phyloP scores from a whole-genome alignment of 2,329 filamentous ascomycete genomes.

The Phymatotrichopsis omnivora region DNA sequence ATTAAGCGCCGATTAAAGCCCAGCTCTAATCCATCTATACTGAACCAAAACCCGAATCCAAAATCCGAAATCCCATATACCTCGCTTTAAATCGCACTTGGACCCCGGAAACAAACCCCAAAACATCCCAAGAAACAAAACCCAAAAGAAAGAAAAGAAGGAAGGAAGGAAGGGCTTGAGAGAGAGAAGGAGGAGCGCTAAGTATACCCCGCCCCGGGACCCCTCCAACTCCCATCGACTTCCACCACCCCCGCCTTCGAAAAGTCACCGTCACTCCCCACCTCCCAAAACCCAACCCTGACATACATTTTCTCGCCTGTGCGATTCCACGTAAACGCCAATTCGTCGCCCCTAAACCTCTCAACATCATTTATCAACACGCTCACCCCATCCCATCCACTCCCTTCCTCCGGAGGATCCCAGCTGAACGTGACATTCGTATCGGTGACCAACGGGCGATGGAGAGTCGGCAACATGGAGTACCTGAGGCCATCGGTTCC shows the following conservation, averaged over 20 bases:
- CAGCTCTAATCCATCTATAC: too few relatives aligned
- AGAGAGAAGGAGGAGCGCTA: too few relatives aligned
- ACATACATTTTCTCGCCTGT: conserved; percentile 23
- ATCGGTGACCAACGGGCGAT: conserved; percentile 41
- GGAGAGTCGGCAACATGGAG: conserved; percentile 49
- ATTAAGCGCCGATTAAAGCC: too few relatives aligned
- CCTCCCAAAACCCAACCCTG: conserved; percentile 19
- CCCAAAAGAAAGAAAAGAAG: too few relatives aligned
- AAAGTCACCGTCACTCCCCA: conserved; percentile 21
- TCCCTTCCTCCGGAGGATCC: conserved; percentile 39
- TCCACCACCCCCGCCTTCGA: conserved; percentile 23
- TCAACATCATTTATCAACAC: conserved; percentile 81
- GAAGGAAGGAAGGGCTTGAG: too few relatives aligned
- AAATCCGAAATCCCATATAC: too few relatives aligned
- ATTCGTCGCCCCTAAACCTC: conserved; percentile 39
- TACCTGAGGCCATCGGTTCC: conserved; percentile 52
- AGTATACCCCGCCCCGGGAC: conserved; percentile 11
- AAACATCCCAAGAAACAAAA: too few relatives aligned
- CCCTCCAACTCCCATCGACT: conserved; percentile 18
- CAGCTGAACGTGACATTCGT: conserved; percentile 56
- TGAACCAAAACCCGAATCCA: too few relatives aligned
- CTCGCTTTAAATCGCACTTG: too few relatives aligned
- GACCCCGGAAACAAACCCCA: too few relatives aligned
- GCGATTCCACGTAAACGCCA: conserved; percentile 17
- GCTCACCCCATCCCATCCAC: conserved; percentile 62